These are phyloP conservation scores for Xylaria sp. DNA, from an alignment of 2,329 filamentous ascomycete genomes.

Conservation along the genomic window DNA sequence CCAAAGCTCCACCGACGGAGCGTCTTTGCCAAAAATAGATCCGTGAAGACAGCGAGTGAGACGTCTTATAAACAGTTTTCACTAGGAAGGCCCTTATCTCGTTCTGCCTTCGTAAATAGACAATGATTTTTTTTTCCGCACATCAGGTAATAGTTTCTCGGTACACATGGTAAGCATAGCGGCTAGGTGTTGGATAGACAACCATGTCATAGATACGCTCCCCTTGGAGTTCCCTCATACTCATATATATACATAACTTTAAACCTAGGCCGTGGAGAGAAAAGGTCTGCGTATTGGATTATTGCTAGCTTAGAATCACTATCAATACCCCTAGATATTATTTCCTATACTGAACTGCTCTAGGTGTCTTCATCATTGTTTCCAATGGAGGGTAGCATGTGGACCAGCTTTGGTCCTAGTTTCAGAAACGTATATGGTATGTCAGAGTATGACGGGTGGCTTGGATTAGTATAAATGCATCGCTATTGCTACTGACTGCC, in stretches of 20 bases:
- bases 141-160: conserved; percentile 6
- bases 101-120: neutral
- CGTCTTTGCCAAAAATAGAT: neutral
- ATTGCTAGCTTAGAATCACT: neutral
- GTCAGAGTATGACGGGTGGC: too few species aligned
- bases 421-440: too few species aligned
- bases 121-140: neutral
- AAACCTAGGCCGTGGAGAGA: neutral
- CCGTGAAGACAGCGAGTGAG: neutral
- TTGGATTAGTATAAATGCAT: neutral
- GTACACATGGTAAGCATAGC: conserved; percentile 10
- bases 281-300: neutral
- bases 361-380: too few species aligned
- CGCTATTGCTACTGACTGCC: conserved; percentile 10
- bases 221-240: conserved; percentile 7
- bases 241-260: neutral
- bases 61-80: neutral
- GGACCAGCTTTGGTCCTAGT: too few species aligned
- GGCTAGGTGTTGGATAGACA: conserved; percentile 9
- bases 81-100: too few species aligned
- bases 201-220: neutral
- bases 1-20: conserved; percentile 26
- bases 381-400: too few species aligned
- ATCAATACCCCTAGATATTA: neutral
- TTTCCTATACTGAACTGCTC: too few species aligned